phyloP scores from a whole-genome alignment of 805 yeast genomes.

The Myxozyma mucilagina region DNA sequence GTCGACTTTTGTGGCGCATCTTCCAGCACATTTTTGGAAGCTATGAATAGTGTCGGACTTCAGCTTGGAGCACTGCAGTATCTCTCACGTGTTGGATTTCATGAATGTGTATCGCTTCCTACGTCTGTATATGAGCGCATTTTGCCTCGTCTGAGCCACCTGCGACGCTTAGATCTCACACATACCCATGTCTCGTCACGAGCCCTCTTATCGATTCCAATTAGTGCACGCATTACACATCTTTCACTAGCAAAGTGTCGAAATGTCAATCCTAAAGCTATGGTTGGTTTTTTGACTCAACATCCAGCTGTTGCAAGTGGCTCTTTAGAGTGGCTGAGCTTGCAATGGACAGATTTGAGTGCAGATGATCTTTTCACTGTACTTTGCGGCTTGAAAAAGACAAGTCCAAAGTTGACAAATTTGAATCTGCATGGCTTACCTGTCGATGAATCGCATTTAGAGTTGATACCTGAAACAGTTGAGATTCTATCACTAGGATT shows the following conservation, averaged over 20 bases:
- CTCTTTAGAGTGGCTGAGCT: slow-evolving; percentile 62
- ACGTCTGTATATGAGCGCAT: slow-evolving; percentile 55
- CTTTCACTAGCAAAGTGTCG: slow-evolving; percentile 50
- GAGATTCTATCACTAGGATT: slow-evolving; percentile 40
- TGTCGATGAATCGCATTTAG: slow-evolving; percentile 44
- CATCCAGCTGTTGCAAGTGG: slow-evolving; percentile 56
- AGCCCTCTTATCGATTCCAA: slow-evolving; percentile 58
- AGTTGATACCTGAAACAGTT: slow-evolving; percentile 38
- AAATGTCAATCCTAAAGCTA: slow-evolving; percentile 59
- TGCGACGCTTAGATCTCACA: slow-evolving; percentile 72
- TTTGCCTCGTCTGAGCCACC: slow-evolving; percentile 55
- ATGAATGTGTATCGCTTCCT: slow-evolving; percentile 81
- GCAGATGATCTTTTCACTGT: slow-evolving; percentile 54
- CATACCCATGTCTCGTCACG: slow-evolving; percentile 75
- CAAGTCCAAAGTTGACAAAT: slow-evolving; percentile 46
- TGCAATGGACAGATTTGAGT: slow-evolving; percentile 58
- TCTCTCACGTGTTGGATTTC: slow-evolving; percentile 63
- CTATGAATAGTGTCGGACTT: slow-evolving; percentile 49
- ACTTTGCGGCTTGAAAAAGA: slow-evolving; percentile 41
- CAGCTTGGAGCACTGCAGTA: slow-evolving; percentile 35
- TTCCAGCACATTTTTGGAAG: slow-evolving; percentile 58
- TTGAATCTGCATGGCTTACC: slow-evolving; percentile 70
- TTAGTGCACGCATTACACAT: slow-evolving; percentile 65
- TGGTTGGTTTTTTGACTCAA: slow-evolving; percentile 64
- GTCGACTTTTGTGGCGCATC: slow-evolving; percentile 90